Conservation (phyloP, 2,329 filamentous ascomycete species). For the Escovopsis sp. region DNA sequence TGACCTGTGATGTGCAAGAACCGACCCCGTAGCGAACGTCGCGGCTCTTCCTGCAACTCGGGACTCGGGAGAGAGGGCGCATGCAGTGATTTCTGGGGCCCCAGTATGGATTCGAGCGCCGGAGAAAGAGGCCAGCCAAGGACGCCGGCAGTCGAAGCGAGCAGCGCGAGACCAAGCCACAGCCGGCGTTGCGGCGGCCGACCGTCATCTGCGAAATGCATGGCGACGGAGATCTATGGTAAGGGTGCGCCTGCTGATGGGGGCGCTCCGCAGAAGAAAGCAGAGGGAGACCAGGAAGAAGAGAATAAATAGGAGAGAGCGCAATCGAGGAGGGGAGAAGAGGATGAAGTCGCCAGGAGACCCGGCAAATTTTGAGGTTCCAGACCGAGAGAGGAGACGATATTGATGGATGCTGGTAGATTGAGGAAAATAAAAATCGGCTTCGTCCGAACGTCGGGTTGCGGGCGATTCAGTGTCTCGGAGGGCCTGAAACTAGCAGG, state of each 20-base stretch:
- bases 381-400: too few relatives aligned
- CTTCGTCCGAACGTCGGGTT: too few relatives aligned
- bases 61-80: background rate
- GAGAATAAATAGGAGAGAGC: too few relatives aligned
- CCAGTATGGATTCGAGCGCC: background rate
- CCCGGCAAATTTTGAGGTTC: too few relatives aligned
- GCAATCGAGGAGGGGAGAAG: too few relatives aligned
- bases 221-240: background rate
- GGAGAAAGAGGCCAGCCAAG: conserved; percentile 1
- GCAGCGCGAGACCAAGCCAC: background rate
- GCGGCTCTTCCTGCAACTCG: conserved; percentile 3
- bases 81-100: too few relatives aligned
- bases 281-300: background rate
- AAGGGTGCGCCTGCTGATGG: too few relatives aligned
- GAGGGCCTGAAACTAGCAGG: too few relatives aligned
- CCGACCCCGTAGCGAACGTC: conserved; percentile 46
- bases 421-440: too few relatives aligned
- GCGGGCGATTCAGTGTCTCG: too few relatives aligned
- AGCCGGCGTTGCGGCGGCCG: background rate
- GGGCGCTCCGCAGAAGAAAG: background rate
- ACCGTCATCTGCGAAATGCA: conserved; percentile 3
- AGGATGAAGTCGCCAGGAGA: too few relatives aligned
- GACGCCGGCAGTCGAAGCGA: background rate
- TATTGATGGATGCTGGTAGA: too few relatives aligned
- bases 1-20: conserved; percentile 83